Conservation (phyloP, 2,329 filamentous ascomycete genomes). For the Hymenoscyphus occultus region DNA sequence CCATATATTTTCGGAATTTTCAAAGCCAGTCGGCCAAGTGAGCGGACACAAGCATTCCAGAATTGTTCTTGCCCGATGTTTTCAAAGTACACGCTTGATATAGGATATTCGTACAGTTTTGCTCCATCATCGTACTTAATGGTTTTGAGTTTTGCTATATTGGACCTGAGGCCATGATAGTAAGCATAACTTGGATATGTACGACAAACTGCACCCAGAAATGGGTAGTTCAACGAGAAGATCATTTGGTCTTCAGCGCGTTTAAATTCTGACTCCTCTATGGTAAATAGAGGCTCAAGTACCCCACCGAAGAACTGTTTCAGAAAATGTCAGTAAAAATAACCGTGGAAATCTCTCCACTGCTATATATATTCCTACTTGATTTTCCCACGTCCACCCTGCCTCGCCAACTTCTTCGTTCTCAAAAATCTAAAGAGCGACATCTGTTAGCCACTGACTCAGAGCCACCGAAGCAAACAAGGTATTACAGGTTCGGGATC, state of each 20-base stretch:
- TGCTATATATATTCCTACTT: background rate
- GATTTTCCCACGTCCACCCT: background rate
- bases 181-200: background rate
- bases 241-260: background rate
- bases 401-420: background rate
- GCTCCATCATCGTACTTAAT: background rate
- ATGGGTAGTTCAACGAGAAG: background rate
- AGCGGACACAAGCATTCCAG: background rate
- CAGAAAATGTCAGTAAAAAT: background rate
- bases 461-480: too few relatives aligned
- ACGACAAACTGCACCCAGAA: background rate
- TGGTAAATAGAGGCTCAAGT: background rate
- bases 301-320: background rate
- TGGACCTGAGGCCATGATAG: background rate
- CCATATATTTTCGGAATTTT: background rate
- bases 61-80: background rate
- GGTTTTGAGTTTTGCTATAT: background rate
- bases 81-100: background rate
- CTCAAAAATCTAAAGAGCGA: background rate
- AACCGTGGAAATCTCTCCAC: background rate
- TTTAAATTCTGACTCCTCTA: background rate
- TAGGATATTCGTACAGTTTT: background rate
- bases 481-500: too few relatives aligned
- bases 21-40: background rate
- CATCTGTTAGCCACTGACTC: too few relatives aligned